A percentile compares a stretch with the other conserved stretches of the same genome.
These are phyloP conservation scores for Fusarium sp. DNA, from an alignment of 2,329 filamentous ascomycete genomes.

Conservation along the genomic window DNA sequence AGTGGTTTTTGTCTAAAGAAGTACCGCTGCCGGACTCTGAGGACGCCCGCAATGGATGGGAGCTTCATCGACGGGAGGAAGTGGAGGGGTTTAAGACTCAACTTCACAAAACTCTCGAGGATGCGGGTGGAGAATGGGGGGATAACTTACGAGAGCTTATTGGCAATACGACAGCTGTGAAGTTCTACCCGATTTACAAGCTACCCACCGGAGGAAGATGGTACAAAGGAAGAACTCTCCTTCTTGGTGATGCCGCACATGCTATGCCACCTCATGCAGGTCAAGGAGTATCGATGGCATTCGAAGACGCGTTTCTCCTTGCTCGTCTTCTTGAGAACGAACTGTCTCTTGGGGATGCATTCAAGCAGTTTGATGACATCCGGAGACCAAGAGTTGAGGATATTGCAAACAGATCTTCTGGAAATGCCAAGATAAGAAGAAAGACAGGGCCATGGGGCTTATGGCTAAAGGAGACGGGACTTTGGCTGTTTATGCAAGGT, in stretches of 20 bases:
- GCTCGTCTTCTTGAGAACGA: not conserved
- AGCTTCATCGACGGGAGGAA: not conserved
- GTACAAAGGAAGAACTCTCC: not conserved
- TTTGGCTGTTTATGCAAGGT: not conserved
- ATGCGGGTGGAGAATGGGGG: not conserved
- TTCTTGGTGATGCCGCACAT: not conserved
- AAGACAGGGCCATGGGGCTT: not conserved
- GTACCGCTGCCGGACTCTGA: not conserved
- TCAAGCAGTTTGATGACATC: not conserved
- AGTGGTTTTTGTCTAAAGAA: not conserved
- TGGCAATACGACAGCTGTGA: not conserved
- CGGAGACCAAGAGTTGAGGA: not conserved
- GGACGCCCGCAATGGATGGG: not conserved
- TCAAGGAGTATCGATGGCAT: not conserved
- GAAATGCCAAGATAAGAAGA: not conserved
- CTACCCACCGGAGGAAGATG: not conserved
- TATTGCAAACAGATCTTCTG: not conserved
- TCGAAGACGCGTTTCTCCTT: not conserved
- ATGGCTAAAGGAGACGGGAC: not conserved
- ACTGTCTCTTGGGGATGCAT: not conserved
- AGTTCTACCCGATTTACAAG: slow-evolving; percentile 1
- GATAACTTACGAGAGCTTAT: not conserved
- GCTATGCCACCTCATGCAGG: not conserved
- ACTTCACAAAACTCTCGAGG: not conserved
- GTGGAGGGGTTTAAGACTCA: not conserved